Evolutionary conservation across 306 rosid species (phyloP), one percentile per base, ranked within the genome.

Genomic region (Malus fusca): DNA sequence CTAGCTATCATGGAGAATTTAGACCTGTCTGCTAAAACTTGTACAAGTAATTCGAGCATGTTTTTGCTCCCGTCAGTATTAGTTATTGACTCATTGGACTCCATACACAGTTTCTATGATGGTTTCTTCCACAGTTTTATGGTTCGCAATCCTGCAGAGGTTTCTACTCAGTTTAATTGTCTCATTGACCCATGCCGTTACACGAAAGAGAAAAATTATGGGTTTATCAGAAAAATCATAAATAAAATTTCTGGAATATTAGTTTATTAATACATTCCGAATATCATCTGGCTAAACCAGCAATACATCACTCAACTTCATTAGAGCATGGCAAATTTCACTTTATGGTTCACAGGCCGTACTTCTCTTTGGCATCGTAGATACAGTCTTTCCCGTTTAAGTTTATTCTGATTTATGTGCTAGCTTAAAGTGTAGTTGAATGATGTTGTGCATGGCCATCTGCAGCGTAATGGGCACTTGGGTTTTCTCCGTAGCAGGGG

Each of bases 401-500:
- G 8, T 25, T 48, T 10, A 25, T 11, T 8, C 42, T 69, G 21
- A 2, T 64, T 63, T 53, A 42, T 13, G 23, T 66, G 12, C 40
- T 71, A 17, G 68, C 73, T 72, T 40, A 35, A 55, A 66, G 69
- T 40, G 40, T 28, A 33, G 35, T 18, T 31, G 12, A n/a, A 48
- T 44, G 25, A 69, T 73, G 80, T 66, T 86, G 81, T 56, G 25
- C 68, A 14, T 63, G 56, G 75, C 68, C 48, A 12, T 78, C 66
- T 73, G 77, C 90, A 95, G 98, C 40, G 96, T 97, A 61, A 76
- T 92, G 82, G 99, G 97, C 21, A 92, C 97, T 46, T 92, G 99
- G 99, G 93, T 95, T 30, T 95, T 95, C 87, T 90, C 97, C 4
- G 96, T 90, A 59, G 97, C 92, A 33, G 99, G 97, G 73, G 97